Evolutionary conservation across 2,329 filamentous ascomycete genomes (phyloP).

Genomic region (Teratosphaeria destructans): DNA sequence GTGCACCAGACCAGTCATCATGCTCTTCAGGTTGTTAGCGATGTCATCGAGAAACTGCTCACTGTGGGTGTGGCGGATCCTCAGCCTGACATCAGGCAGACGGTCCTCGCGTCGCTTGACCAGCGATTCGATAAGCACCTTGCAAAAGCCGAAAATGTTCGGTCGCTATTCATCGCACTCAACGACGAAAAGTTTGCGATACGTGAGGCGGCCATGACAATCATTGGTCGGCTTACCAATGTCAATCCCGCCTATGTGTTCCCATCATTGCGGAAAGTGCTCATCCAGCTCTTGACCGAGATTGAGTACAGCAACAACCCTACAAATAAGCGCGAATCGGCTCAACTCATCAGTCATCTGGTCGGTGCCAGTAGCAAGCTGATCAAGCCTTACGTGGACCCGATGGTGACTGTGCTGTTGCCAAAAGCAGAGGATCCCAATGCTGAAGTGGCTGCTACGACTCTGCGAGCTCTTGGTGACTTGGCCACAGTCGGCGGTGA

Average conservation of each 20-base stretch:
- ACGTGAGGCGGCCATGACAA: slow-evolving; percentile 86
- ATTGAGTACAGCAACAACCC: slow-evolving; percentile 92
- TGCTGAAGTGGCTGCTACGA: slow-evolving; percentile 82
- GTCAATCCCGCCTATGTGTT: slow-evolving; percentile 97
- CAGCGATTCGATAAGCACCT: slow-evolving; percentile 90
- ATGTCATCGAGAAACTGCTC: slow-evolving; percentile 92
- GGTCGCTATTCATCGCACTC: slow-evolving; percentile 86
- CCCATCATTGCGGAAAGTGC: slow-evolving; percentile 82
- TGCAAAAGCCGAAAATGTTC: slow-evolving; percentile 95
- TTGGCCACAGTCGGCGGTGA: slow-evolving; percentile 87
- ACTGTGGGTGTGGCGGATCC: slow-evolving; percentile 89
- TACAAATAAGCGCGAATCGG: slow-evolving; percentile 91
- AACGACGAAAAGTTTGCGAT: slow-evolving; percentile 93
- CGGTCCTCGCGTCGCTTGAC: slow-evolving; percentile 80
- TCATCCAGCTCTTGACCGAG: slow-evolving; percentile 92
- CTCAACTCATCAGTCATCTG: slow-evolving; percentile 81
- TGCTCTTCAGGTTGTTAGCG: slow-evolving; percentile 90
- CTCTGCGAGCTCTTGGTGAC: slow-evolving; percentile 90
- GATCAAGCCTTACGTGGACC: slow-evolving; percentile 93
- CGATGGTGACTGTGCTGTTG: slow-evolving; percentile 88
- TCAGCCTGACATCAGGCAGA: slow-evolving; percentile 77
- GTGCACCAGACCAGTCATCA: slow-evolving; percentile 97
- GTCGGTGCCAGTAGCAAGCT: slow-evolving; percentile 87
- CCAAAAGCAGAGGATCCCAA: slow-evolving; percentile 82
- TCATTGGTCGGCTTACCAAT: slow-evolving; percentile 83